Evolutionary conservation across 768 basidiomycete genomes (phyloP), one percentile per base, ranked within the genome.

Genomic region (Rhodocollybia butyracea): DNA sequence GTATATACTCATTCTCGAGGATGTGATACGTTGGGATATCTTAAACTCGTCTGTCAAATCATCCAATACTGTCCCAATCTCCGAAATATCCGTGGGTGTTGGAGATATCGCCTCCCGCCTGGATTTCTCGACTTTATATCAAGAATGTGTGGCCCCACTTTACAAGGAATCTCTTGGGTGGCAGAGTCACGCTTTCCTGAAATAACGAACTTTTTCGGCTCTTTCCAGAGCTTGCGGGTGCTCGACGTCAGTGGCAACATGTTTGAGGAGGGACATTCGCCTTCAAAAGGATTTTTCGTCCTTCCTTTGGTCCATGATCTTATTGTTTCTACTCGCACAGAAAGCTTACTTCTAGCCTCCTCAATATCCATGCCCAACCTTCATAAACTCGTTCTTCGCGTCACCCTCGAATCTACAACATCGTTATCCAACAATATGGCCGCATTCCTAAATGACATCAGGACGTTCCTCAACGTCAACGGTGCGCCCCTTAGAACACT

Each of bases 91-190:
- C 77, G 71, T 58, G 78, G 77, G 39, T 68, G 68, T n/a, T 83
- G 80, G 80, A 68, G 65, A 32, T 69, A 72, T 54, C 57, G 64
- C 17, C 63, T 81, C 22, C 78, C 80, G 13, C 54, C 57, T n/a
- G 76, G 74, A 26, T 79, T 81, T 61, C 57, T 78, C 54, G 60
- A 69, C 30, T 74, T 70, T 5, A 65, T 81, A 27, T 63, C 76
- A 32, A 67, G 59, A 46, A 62, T 78, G 48, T 74, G 76, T 59
- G 74, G 75, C 6, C 63, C 64, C 19, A 68, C 71, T 24, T 66
- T 84, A 47, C 68, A 73, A 55, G 73, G 72, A 31, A 58, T 84
- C 11, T 73, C 68, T 54, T 82, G 82, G 81, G 70, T 58, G 57
- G 32, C 22, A 12, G 24, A 3, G 12, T 22, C 59, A 64, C 51